phyloP scores from a whole-genome alignment of 345 rosid species.

The Moricandia arvensis region DNA sequence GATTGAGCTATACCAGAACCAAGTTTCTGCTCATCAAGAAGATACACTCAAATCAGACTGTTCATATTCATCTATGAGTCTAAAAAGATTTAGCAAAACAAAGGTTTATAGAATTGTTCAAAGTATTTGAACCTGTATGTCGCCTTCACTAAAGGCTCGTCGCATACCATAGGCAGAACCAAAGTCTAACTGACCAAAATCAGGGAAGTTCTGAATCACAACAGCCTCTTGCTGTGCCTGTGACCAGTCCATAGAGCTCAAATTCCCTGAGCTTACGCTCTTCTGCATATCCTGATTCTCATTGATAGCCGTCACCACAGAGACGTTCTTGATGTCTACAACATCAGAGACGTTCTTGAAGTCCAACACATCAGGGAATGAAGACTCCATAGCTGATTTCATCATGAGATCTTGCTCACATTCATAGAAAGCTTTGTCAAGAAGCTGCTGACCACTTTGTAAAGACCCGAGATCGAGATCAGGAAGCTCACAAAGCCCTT shows the following conservation, averaged over 20 bases:
- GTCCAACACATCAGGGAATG: slow-evolving; percentile 57
- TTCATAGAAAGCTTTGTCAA: slow-evolving; percentile 68
- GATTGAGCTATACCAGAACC: slow-evolving; percentile 52
- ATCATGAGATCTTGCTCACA: slow-evolving; percentile 84
- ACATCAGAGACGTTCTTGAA: slow-evolving; percentile 50
- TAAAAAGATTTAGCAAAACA: neutral
- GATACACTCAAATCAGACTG: slow-evolving; percentile 7
- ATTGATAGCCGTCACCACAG: slow-evolving; percentile 38
- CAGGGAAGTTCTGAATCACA: slow-evolving; percentile 59
- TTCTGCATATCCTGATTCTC: slow-evolving; percentile 54
- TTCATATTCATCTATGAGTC: neutral
- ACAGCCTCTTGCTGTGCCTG: slow-evolving; percentile 40
- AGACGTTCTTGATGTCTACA: slow-evolving; percentile 38
- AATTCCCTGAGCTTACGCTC: slow-evolving; percentile 71
- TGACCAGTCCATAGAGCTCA: slow-evolving; percentile 75
- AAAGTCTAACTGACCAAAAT: slow-evolving; percentile 63
- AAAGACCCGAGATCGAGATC: slow-evolving; percentile 61
- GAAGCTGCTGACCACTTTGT: slow-evolving; percentile 67
- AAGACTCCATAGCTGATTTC: slow-evolving; percentile 48
- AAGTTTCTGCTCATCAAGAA: slow-evolving; percentile 75
- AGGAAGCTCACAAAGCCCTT: slow-evolving; percentile 54
- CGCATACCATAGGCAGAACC: slow-evolving; percentile 74
- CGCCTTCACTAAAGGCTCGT: slow-evolving; percentile 93
- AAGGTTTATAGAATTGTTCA: too few relatives aligned
- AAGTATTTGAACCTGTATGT: slow-evolving; percentile 61